phyloP scores from a whole-genome alignment of 805 yeast species.

The Nakazawaea laoshanensis region DNA sequence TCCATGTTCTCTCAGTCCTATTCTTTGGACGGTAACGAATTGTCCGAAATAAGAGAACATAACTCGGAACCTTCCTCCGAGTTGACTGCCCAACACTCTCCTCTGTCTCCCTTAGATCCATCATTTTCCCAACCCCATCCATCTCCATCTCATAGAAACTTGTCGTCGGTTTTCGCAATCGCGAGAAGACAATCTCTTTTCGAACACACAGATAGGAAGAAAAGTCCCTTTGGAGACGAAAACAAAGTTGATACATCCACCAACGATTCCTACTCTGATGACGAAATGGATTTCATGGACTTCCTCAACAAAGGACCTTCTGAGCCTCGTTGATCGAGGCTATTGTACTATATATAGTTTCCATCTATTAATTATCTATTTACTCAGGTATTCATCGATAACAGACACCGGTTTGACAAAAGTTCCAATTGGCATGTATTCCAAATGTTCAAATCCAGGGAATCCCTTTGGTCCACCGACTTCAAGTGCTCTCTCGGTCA shows the following conservation, averaged over 20 bases:
- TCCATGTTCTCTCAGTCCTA: slow-evolving; percentile 5
- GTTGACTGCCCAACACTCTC: slow-evolving; percentile 6
- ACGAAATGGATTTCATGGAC: slow-evolving; percentile 38
- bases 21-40: background rate
- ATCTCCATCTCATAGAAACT: slow-evolving; percentile 1
- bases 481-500: slow-evolving; percentile 24
- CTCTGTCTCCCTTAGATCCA: slow-evolving; percentile 3
- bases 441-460: slow-evolving; percentile 22
- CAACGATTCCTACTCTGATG: slow-evolving; percentile 10
- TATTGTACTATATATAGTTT: too few species aligned
- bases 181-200: slow-evolving; percentile 9
- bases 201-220: slow-evolving; percentile 5
- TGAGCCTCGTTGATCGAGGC: background rate
- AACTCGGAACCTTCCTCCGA: slow-evolving; percentile 1
- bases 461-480: slow-evolving; percentile 35
- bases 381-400: slow-evolving; percentile 27
- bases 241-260: background rate
- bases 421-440: slow-evolving; percentile 27
- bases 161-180: slow-evolving; percentile 5
- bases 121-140: background rate
- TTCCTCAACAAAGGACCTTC: slow-evolving; percentile 34
- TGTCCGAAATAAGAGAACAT: background rate
- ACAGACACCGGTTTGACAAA: slow-evolving; percentile 28
- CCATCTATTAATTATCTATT: too few species aligned
- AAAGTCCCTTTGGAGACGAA: slow-evolving; percentile 5